Evolutionary conservation across 371 early-diverging fungal genomes (phyloP).

Genomic region (Amoeboradix gromovi): DNA sequence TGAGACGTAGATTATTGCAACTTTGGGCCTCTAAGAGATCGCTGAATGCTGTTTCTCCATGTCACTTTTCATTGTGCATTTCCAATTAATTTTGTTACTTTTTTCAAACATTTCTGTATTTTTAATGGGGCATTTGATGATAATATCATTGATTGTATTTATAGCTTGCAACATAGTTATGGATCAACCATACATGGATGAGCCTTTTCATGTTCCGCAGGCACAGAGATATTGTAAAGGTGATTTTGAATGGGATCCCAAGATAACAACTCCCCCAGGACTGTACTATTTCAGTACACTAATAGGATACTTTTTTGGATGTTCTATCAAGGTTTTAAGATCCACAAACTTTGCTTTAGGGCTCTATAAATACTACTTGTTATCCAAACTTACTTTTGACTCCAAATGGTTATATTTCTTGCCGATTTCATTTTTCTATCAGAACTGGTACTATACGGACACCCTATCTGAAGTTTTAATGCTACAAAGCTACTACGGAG

Average conservation of each 20-base stretch:
- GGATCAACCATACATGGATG: slow-evolving; percentile 24
- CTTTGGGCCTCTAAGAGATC: too few species aligned
- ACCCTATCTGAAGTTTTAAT: slow-evolving; percentile 48
- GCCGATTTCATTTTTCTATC: slow-evolving; percentile 51
- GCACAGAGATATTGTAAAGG: slow-evolving; percentile 53
- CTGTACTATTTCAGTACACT: slow-evolving; percentile 24
- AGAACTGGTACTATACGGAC: slow-evolving; percentile 71
- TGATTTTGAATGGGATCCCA: slow-evolving; percentile 52
- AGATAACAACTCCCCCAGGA: slow-evolving; percentile 83
- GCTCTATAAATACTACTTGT: not conserved
- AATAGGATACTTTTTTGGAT: not conserved
- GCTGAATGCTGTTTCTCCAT: too few species aligned
- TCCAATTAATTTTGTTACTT: too few species aligned
- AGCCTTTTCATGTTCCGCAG: slow-evolving; percentile 71
- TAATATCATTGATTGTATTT: too few species aligned
- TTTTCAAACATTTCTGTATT: too few species aligned
- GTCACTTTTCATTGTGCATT: too few species aligned
- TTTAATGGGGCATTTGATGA: too few species aligned
- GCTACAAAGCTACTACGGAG: slow-evolving; percentile 27
- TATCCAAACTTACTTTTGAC: not conserved
- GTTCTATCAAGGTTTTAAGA: not conserved
- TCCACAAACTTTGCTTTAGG: not conserved
- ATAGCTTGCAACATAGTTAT: too few species aligned
- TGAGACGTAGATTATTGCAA: too few species aligned
- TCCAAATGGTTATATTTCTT: slow-evolving; percentile 22